These are phyloP conservation scores for Chlamydomonas reinhardtii DNA, from an alignment of 163 green algal genomes.

Conservation along the genomic window DNA sequence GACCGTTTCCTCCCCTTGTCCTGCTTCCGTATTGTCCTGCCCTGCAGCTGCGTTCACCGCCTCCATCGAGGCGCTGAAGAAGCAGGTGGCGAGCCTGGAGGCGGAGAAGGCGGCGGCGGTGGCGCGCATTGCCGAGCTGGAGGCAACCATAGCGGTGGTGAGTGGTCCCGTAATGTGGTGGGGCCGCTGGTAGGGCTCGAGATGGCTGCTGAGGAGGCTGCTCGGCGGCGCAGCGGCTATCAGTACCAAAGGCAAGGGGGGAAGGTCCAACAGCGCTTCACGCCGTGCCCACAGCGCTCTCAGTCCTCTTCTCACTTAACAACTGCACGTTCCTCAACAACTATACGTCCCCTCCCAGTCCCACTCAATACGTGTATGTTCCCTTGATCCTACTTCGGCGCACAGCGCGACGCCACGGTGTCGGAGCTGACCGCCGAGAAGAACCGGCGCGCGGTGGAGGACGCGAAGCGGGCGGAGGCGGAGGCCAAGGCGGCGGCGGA, in stretches of 20 bases:
- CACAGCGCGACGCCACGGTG: slow-evolving; percentile 22
- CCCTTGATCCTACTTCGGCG: not conserved
- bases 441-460: not conserved
- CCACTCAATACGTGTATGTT: no score
- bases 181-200: no score
- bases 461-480: not conserved
- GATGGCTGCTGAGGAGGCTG: no score
- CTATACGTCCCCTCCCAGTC: no score
- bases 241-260: no score
- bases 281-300: no score
- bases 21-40: not conserved
- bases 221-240: no score
- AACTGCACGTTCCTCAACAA: no score
- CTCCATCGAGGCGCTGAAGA: not conserved
- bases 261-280: no score
- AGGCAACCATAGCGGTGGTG: not conserved
- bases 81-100: not conserved
- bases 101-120: not conserved
- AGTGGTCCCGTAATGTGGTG: no score
- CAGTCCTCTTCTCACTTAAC: no score
- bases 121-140: slow-evolving; percentile 17
- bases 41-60: not conserved
- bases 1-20: not conserved
- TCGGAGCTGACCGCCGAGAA: slow-evolving; percentile 13
- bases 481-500: not conserved